phyloP scores from a whole-genome alignment of 805 yeast species.

The Yarrowia sp. region DNA sequence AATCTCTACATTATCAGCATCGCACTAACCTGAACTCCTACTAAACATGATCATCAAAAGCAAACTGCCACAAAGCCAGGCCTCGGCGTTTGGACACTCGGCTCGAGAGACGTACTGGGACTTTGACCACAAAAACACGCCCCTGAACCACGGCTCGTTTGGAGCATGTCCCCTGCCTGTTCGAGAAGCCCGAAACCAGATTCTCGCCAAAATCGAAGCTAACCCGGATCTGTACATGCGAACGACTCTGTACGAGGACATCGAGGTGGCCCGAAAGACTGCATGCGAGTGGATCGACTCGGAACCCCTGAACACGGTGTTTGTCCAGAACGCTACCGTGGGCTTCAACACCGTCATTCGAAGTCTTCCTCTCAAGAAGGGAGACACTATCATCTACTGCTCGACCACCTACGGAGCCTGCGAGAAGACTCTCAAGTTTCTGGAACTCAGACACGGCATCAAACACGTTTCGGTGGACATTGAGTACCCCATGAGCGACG shows the following conservation, averaged over 20 bases:
- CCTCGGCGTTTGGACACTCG: background rate
- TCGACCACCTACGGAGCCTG: slow-evolving; percentile 64
- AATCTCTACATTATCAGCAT: slow-evolving; percentile 31
- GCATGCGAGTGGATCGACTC: slow-evolving; percentile 58
- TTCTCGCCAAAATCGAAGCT: slow-evolving; percentile 47
- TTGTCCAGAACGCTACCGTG: slow-evolving; percentile 65
- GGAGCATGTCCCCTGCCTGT: slow-evolving; percentile 64
- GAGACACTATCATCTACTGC: slow-evolving; percentile 60
- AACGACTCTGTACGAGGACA: slow-evolving; percentile 47
- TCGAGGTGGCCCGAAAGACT: slow-evolving; percentile 50
- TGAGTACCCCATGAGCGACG: slow-evolving; percentile 56
- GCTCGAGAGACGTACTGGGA: slow-evolving; percentile 53
- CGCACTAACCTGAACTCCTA: slow-evolving; percentile 1
- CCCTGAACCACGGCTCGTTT: slow-evolving; percentile 70
- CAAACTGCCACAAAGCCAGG: background rate
- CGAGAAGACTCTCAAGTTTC: slow-evolving; percentile 54
- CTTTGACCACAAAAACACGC: slow-evolving; percentile 53
- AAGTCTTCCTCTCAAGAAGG: slow-evolving; percentile 58
- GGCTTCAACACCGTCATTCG: slow-evolving; percentile 66
- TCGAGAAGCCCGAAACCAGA: slow-evolving; percentile 51
- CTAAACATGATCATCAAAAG: slow-evolving; percentile 26
- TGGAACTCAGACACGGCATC: slow-evolving; percentile 48
- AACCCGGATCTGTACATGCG: slow-evolving; percentile 60
- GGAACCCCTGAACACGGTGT: slow-evolving; percentile 58
- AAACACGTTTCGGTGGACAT: slow-evolving; percentile 53